Conservation (phyloP, 805 yeast species). For the Kodamaea kakaduensis region DNA sequence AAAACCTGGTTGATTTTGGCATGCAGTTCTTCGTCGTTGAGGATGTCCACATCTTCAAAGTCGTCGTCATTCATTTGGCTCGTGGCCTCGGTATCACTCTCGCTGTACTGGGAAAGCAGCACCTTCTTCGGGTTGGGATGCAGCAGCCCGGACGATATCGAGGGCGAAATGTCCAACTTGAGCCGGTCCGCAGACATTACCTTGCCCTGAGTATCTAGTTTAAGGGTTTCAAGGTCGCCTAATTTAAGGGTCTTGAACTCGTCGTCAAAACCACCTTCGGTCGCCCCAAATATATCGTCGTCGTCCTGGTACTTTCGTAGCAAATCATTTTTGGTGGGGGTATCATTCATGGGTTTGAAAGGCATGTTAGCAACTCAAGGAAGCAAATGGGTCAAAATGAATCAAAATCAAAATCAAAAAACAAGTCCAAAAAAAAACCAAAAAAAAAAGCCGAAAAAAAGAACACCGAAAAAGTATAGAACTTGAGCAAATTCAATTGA, state of each 20-base stretch:
- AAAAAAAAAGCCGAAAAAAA: no score
- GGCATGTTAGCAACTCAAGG: no score
- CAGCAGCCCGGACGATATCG: neutral
- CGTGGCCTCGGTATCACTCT: slow-evolving; percentile 38
- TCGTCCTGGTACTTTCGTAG: slow-evolving; percentile 22
- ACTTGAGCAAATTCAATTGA: no score
- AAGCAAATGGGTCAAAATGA: no score
- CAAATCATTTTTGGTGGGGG: slow-evolving; percentile 17
- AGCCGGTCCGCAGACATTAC: neutral
- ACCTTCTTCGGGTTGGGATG: neutral
- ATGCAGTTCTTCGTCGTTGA: slow-evolving; percentile 35
- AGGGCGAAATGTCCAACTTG: neutral
- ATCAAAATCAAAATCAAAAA: no score
- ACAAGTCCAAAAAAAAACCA: no score
- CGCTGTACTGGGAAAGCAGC: slow-evolving; percentile 24
- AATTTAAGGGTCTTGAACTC: slow-evolving; percentile 26
- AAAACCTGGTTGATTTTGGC: slow-evolving; percentile 24
- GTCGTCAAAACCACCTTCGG: slow-evolving; percentile 20
- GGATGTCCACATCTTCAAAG: slow-evolving; percentile 35
- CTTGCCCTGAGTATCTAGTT: neutral
- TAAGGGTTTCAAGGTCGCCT: slow-evolving; percentile 13
- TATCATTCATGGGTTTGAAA: slow-evolving; percentile 2
- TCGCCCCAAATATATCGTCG: slow-evolving; percentile 27
- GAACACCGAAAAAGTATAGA: no score
- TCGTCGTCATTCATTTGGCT: slow-evolving; percentile 37